These are phyloP conservation scores for Coemansia sp. DNA, from an alignment of 192 early-diverging fungal genomes.

Conservation along the genomic window DNA sequence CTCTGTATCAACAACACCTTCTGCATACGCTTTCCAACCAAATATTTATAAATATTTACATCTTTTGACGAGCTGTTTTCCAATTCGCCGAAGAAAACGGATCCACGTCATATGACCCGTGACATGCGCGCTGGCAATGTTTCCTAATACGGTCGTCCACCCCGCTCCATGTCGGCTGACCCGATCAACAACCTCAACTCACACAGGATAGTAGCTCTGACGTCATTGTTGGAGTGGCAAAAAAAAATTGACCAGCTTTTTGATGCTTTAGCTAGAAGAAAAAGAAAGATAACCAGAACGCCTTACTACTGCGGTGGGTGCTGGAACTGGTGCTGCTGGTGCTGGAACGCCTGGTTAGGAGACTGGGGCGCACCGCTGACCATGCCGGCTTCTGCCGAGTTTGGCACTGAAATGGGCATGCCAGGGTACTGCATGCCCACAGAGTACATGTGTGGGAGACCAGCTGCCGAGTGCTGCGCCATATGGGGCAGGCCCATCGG, in stretches of 20 bases:
- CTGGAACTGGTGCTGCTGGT: constrained; percentile 13
- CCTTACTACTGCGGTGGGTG: background rate
- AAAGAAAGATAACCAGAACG: background rate
- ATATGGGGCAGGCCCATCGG: constrained; percentile 17
- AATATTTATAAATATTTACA: background rate
- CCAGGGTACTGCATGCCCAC: constrained; percentile 16
- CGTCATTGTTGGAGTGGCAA: background rate
- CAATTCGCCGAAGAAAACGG: no score
- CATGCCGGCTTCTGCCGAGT: background rate
- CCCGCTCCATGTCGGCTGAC: background rate
- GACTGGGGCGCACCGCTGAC: constrained; percentile 2
- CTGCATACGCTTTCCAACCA: background rate
- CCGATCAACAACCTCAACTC: background rate
- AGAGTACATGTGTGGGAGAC: constrained; percentile 24
- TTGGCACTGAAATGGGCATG: background rate
- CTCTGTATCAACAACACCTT: background rate
- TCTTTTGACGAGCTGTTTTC: background rate
- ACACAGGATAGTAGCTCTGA: background rate
- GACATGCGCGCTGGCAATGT: background rate
- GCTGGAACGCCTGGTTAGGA: constrained; percentile 12
- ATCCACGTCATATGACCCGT: background rate
- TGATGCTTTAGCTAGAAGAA: background rate
- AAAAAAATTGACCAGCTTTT: background rate
- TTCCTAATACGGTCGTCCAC: background rate
- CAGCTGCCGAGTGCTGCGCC: constrained; percentile 8